A percentile compares a stretch with the other conserved stretches of the same genome.
Conservation (phyloP, 495 filamentous ascomycete species). For the Penicillium antarcticum region DNA sequence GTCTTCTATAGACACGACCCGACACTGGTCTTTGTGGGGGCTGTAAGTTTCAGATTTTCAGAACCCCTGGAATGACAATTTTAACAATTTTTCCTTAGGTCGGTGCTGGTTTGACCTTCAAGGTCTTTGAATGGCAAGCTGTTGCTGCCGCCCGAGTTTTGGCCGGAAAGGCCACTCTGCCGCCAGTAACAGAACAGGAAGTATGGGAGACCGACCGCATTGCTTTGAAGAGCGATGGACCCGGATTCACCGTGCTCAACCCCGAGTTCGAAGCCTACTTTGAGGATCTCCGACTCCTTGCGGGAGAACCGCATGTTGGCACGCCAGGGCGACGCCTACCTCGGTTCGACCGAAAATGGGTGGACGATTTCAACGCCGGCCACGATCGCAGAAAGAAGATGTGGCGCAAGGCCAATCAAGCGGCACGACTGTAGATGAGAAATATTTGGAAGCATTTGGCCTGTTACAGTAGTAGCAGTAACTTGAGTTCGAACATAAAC, state of each 20-base stretch:
- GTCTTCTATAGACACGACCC: conserved; percentile 47
- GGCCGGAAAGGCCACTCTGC: conserved; percentile 48
- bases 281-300: conserved; percentile 42
- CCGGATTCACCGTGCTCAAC: conserved; percentile 46
- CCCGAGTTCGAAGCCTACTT: conserved; percentile 57
- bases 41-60: conserved; percentile 33
- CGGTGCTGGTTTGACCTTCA: conserved; percentile 55
- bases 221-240: conserved; percentile 44
- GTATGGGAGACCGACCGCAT: conserved; percentile 53
- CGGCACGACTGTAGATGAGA: conserved; percentile 17
- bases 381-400: conserved; percentile 47
- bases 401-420: conserved; percentile 42
- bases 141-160: conserved; percentile 54
- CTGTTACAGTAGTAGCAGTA: not conserved
- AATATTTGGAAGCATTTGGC: not conserved
- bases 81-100: conserved; percentile 40
- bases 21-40: conserved; percentile 34
- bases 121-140: conserved; percentile 60
- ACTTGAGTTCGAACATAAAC: too few relatives aligned
- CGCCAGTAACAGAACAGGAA: conserved; percentile 36
- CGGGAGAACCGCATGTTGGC: conserved; percentile 38
- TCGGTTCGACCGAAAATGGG: conserved; percentile 45
- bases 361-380: conserved; percentile 44
- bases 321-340: conserved; percentile 42
- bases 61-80: conserved; percentile 29